phyloP scores from a whole-genome alignment of 2,329 filamentous ascomycete genomes.

The Pseudopithomyces chartarum region DNA sequence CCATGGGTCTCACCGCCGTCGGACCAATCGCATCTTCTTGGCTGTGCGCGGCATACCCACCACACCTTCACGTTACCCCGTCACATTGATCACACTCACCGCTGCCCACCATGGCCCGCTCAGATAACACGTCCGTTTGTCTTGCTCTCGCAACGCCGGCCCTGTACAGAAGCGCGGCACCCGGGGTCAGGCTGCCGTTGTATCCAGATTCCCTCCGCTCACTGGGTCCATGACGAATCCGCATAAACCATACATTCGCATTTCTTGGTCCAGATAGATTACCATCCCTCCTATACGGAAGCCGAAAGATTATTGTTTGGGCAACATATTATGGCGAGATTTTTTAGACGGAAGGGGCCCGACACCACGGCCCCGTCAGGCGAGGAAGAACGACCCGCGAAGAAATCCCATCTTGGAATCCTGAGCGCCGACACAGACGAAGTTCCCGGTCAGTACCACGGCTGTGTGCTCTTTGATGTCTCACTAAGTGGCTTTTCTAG shows the following conservation, averaged over 20 bases:
- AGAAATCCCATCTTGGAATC: conserved; percentile 71
- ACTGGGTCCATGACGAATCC: neutral
- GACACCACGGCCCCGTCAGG: neutral
- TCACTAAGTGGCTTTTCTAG: conserved; percentile 36
- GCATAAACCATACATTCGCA: too few species aligned
- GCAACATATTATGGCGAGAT: conserved; percentile 8
- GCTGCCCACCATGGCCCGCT: neutral
- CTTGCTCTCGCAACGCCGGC: neutral
- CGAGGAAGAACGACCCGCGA: conserved; percentile 13
- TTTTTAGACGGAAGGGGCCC: conserved; percentile 5
- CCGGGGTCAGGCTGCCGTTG: neutral
- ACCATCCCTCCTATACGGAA: neutral
- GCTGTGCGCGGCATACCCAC: conserved; percentile 1
- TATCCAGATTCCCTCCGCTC: neutral
- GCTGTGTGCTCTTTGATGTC: neutral
- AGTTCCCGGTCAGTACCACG: conserved; percentile 71
- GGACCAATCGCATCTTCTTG: neutral
- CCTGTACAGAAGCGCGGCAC: neutral
- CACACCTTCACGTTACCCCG: conserved; percentile 7
- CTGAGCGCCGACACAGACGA: conserved; percentile 81
- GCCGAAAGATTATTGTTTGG: neutral
- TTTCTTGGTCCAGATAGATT: neutral
- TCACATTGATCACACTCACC: neutral
- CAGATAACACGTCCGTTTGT: neutral
- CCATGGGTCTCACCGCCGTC: neutral